phyloP scores from a whole-genome alignment of 2,329 filamentous ascomycete species.

The Ophiostoma sp. region DNA sequence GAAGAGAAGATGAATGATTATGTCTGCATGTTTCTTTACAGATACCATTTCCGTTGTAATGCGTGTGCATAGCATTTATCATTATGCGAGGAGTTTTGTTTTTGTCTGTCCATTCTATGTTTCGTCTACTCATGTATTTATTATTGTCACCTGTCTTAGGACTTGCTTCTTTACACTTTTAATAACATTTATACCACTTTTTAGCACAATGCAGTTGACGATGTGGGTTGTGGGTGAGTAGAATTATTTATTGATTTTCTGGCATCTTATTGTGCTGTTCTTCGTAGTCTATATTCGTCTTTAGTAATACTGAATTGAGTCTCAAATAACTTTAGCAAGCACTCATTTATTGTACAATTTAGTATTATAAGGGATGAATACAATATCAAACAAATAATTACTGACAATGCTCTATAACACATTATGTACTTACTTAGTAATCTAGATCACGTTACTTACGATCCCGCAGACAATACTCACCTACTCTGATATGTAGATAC shows the following conservation, averaged over 20 bases:
- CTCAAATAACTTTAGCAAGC: too few species aligned
- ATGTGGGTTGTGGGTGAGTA: neutral
- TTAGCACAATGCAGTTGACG: neutral
- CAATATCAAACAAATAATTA: too few species aligned
- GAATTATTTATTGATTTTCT: neutral
- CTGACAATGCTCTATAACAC: too few species aligned
- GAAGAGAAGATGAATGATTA: conserved; percentile 5
- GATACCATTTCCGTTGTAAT: conserved; percentile 18
- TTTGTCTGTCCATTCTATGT: conserved; percentile 2
- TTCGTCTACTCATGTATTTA: neutral
- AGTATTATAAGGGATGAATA: too few species aligned
- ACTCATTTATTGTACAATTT: neutral
- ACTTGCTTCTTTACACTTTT: neutral
- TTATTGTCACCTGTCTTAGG: neutral
- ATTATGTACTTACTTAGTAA: too few species aligned
- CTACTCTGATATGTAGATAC: neutral
- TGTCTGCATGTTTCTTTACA: conserved; percentile 17
- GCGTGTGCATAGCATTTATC: conserved; percentile 18
- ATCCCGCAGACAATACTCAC: neutral
- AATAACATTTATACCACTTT: neutral
- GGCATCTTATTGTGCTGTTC: neutral
- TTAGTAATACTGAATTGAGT: neutral
- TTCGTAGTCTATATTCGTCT: neutral
- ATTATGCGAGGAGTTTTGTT: conserved; percentile 21
- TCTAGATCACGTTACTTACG: too few species aligned